phyloP scores from a whole-genome alignment of 352 stramenopile genomes.

The Globisporangium paddicum region DNA sequence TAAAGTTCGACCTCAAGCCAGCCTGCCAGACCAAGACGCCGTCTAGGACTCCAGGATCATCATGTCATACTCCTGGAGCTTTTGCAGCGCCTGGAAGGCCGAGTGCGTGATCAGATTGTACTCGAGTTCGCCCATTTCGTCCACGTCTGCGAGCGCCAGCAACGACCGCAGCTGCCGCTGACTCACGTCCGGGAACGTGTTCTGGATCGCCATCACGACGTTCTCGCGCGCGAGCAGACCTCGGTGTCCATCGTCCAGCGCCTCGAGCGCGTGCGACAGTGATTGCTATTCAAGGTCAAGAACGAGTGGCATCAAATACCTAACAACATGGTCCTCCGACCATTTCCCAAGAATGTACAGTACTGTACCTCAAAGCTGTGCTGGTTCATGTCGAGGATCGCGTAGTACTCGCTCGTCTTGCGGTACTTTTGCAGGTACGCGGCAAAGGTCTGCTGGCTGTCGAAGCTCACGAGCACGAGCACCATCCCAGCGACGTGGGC shows the following conservation, averaged over 20 bases:
- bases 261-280: conserved; percentile 54
- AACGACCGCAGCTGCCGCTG: conserved; percentile 59
- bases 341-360: background rate
- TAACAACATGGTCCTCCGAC: background rate
- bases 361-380: conserved; percentile 58
- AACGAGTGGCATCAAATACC: background rate
- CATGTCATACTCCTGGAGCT: conserved; percentile 80
- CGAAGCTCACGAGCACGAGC: conserved; percentile 56
- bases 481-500: conserved; percentile 65
- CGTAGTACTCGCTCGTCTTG: conserved; percentile 75
- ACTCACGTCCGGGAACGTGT: conserved; percentile 56
- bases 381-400: conserved; percentile 71
- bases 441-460: conserved; percentile 57
- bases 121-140: conserved; percentile 70
- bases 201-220: conserved; percentile 50
- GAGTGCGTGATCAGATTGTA: conserved; percentile 65
- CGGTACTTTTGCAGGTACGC: conserved; percentile 60
- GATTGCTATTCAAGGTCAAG: conserved; percentile 30
- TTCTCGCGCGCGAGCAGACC: conserved; percentile 52
- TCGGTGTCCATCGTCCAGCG: conserved; percentile 54
- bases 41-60: conserved; percentile 64
- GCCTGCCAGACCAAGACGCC: background rate
- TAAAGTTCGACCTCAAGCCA: conserved; percentile 8
- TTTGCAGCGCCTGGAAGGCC: conserved; percentile 71
- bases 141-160: conserved; percentile 52